Conservation (phyloP, 331 rosid genomes). For the Telfairia occidentalis region DNA sequence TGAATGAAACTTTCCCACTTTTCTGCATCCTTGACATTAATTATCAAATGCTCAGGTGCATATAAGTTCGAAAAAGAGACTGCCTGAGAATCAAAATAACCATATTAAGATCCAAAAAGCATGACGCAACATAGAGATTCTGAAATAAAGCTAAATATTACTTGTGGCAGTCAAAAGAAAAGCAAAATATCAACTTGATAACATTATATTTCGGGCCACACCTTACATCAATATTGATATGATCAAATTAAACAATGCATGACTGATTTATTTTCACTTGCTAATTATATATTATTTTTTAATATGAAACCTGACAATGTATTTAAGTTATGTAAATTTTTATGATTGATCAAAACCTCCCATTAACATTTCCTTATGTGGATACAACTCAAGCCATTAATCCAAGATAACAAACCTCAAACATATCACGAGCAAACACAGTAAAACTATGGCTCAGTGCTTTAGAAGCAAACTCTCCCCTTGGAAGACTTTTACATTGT, state of each 20-base stretch:
- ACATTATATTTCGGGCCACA: not conserved
- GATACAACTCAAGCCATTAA: not conserved
- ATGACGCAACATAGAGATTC: not conserved
- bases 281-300: too few relatives aligned
- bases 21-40: slow-evolving; percentile 83
- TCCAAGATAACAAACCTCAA: slow-evolving; percentile 53
- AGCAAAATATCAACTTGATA: not conserved
- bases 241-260: not conserved
- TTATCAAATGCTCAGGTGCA: slow-evolving; percentile 91
- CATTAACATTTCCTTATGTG: not conserved
- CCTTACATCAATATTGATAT: not conserved
- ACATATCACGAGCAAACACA: slow-evolving; percentile 76
- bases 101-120: not conserved
- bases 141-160: too few relatives aligned
- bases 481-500: slow-evolving; percentile 89
- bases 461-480: slow-evolving; percentile 81
- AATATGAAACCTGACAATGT: not conserved
- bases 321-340: not conserved
- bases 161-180: not conserved
- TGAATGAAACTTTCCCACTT: slow-evolving; percentile 92
- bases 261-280: not conserved
- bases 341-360: not conserved
- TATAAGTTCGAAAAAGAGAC: slow-evolving; percentile 77
- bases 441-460: slow-evolving; percentile 87
- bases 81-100: slow-evolving; percentile 53